A percentile compares a stretch with the other conserved stretches of the same genome.
Conservation (phyloP, 2,329 filamentous ascomycete genomes). For the Aspergillus jensenii region DNA sequence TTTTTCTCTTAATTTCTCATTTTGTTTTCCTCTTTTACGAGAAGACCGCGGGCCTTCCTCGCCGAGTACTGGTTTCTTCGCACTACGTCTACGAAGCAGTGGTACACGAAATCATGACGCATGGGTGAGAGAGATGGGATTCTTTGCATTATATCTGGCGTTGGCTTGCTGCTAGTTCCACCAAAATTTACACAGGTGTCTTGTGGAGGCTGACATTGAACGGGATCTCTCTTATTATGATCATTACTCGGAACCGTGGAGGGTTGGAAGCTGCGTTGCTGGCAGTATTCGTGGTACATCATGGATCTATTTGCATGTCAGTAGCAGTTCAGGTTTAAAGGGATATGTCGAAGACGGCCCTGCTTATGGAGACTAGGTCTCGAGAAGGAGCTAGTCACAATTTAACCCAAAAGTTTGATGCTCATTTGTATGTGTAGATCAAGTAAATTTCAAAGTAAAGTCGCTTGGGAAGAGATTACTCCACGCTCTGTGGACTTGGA, state of each 20-base stretch:
- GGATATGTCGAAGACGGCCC: conserved; percentile 25
- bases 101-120: conserved; percentile 22
- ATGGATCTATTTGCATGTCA: conserved; percentile 26
- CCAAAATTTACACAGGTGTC: conserved; percentile 33
- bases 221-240: conserved; percentile 27
- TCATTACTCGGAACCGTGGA: conserved; percentile 37
- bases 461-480: background rate
- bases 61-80: conserved; percentile 23
- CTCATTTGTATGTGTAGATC: conserved; percentile 1
- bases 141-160: conserved; percentile 45
- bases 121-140: conserved; percentile 30
- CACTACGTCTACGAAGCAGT: conserved; percentile 18
- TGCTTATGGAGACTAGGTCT: conserved; percentile 24
- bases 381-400: conserved; percentile 29
- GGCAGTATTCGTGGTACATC: conserved; percentile 31
- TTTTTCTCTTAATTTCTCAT: conserved; percentile 3
- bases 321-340: conserved; percentile 22
- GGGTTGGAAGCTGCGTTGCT: conserved; percentile 35
- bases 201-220: conserved; percentile 31
- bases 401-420: conserved; percentile 24
- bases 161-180: conserved; percentile 39
- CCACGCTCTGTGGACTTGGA: background rate
- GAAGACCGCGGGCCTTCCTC: conserved; percentile 24
- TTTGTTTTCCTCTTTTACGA: conserved; percentile 5
- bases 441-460: background rate